These are phyloP conservation scores for Epichloe sp. DNA, from an alignment of 2,329 filamentous ascomycete genomes.

Conservation along the genomic window DNA sequence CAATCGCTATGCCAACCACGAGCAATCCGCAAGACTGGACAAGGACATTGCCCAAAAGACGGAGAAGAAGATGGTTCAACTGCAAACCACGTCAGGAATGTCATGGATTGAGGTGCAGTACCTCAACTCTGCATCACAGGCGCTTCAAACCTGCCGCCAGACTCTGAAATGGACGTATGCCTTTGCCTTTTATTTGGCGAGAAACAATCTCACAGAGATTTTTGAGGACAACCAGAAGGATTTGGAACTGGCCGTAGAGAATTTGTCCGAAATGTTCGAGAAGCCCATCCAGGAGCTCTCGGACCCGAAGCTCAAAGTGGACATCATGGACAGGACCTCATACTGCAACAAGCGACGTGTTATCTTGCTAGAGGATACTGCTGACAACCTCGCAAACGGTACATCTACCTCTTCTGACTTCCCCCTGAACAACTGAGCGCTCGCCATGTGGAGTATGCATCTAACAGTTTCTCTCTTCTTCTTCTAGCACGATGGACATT, in stretches of 20 bases:
- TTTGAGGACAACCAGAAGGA: conserved; percentile 99
- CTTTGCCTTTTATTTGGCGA: conserved; percentile 92
- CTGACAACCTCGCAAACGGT: conserved; percentile 83
- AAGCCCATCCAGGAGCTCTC: conserved; percentile 82
- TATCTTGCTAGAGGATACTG: conserved; percentile 83
- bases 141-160: conserved; percentile 91
- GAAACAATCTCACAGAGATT: conserved; percentile 91
- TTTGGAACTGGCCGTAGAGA: conserved; percentile 92
- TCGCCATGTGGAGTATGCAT: neutral
- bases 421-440: neutral
- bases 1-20: conserved; percentile 97
- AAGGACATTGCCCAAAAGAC: conserved; percentile 94
- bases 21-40: conserved; percentile 91
- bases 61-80: conserved; percentile 96
- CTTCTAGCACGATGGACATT: conserved; percentile 33
- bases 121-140: conserved; percentile 81
- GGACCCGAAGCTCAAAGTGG: conserved; percentile 81
- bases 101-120: conserved; percentile 99
- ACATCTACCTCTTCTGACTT: conserved; percentile 10
- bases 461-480: neutral
- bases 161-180: conserved; percentile 99
- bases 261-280: conserved; percentile 97
- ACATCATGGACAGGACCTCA: conserved; percentile 96
- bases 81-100: conserved; percentile 88
- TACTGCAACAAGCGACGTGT: conserved; percentile 91